Evolutionary conservation across 192 early-diverging fungal genomes (phyloP).

Genomic region (Entomortierella beljakovae): DNA sequence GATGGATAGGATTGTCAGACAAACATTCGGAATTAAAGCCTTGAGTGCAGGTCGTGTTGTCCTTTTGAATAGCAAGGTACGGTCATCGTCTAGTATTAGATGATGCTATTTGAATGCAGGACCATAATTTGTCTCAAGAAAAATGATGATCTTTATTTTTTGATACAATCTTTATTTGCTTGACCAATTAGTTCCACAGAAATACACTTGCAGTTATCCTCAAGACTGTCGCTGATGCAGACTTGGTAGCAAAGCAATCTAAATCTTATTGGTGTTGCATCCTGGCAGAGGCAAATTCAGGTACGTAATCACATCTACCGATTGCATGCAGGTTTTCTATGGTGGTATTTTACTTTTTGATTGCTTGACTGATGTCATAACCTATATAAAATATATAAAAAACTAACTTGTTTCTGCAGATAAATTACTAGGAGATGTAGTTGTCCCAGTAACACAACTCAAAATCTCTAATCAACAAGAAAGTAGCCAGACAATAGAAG

Average conservation of each 20-base stretch:
- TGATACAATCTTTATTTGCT: not conserved
- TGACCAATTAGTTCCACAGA: slow-evolving; percentile 64
- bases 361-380: too few species aligned
- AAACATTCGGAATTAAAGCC: slow-evolving; percentile 70
- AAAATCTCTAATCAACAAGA: slow-evolving; percentile 26
- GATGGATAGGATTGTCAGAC: slow-evolving; percentile 65
- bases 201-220: slow-evolving; percentile 76
- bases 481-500: slow-evolving; percentile 25
- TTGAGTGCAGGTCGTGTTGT: slow-evolving; percentile 80
- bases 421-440: slow-evolving; percentile 19
- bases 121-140: too few species aligned
- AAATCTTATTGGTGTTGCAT: slow-evolving; percentile 59
- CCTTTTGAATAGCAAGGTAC: slow-evolving; percentile 76
- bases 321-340: too few species aligned
- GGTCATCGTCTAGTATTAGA: not conserved
- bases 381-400: not conserved
- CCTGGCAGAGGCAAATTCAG: slow-evolving; percentile 20
- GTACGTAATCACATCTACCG: not conserved
- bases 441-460: slow-evolving; percentile 29
- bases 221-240: slow-evolving; percentile 56
- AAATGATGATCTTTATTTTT: too few species aligned
- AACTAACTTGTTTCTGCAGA: slow-evolving; percentile 1
- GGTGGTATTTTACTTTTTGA: too few species aligned
- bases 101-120: too few species aligned
- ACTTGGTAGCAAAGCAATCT: slow-evolving; percentile 37